Conservation (phyloP, 2,329 filamentous ascomycete genomes). For the Fusarium clavum region DNA sequence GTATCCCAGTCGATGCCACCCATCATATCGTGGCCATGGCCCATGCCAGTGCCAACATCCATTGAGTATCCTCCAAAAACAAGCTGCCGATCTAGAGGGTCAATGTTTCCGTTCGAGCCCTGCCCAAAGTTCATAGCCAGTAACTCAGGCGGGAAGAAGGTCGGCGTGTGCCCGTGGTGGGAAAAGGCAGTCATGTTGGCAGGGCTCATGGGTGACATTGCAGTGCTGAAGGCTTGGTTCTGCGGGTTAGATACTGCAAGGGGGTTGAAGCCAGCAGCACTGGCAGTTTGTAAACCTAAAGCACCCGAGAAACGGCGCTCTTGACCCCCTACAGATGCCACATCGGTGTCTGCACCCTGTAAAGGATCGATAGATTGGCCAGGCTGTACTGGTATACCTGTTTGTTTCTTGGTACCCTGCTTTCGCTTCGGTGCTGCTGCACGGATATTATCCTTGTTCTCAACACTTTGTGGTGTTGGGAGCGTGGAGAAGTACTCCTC, state of each 20-base stretch:
- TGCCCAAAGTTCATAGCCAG: slow-evolving; percentile 64
- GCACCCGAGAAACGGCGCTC: slow-evolving; percentile 57
- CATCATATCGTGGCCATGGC: slow-evolving; percentile 54
- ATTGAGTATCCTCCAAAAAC: slow-evolving; percentile 79
- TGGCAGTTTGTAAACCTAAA: slow-evolving; percentile 56
- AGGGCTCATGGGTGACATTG: slow-evolving; percentile 65
- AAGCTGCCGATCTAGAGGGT: slow-evolving; percentile 79
- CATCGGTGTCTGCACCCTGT: slow-evolving; percentile 29
- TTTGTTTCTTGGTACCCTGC: slow-evolving; percentile 52
- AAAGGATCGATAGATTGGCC: slow-evolving; percentile 41
- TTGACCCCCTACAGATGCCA: slow-evolving; percentile 33
- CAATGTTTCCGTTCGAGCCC: slow-evolving; percentile 65
- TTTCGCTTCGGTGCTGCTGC: slow-evolving; percentile 51
- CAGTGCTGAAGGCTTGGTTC: slow-evolving; percentile 57
- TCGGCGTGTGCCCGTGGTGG: slow-evolving; percentile 53
- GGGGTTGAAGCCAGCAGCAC: slow-evolving; percentile 54
- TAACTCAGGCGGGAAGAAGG: slow-evolving; percentile 64
- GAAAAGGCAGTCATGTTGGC: slow-evolving; percentile 56
- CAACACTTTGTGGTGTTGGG: slow-evolving; percentile 66
- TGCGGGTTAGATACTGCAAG: slow-evolving; percentile 58
- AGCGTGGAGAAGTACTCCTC: slow-evolving; percentile 93
- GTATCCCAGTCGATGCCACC: slow-evolving; percentile 60
- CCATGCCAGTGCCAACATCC: slow-evolving; percentile 55
- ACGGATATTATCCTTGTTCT: slow-evolving; percentile 50
- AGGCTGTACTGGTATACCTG: slow-evolving; percentile 13